Evolutionary conservation across 164 flowering plant genomes (phyloP), one percentile per base, ranked within the genome.

Genomic region (Buxus sempervirens): DNA sequence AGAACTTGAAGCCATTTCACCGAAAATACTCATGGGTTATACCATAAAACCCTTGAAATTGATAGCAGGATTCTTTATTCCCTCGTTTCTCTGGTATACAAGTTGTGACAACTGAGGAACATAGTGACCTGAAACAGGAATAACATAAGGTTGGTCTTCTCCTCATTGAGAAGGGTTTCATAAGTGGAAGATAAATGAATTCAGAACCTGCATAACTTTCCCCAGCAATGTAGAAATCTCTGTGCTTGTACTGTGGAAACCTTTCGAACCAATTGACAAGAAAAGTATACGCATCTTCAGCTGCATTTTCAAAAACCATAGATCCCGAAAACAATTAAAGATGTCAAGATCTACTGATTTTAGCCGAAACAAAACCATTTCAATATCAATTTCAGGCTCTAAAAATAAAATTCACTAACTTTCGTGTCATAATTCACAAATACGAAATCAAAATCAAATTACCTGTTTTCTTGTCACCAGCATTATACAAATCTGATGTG

Each of bases 21-120:
- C 57, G 48, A 48, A 67, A 73, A 61, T n/a, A 26, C 62, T 62
- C 23, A 6, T 9, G n/a, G 56, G 19, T 26, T 77, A 70, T 82
- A 94, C 98, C 96, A 94, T 14, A 79, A 91, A 89, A 51, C 98
- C 98, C 75, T 91, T 91, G 76, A 94, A 86, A 71, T 90, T 91
- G 27, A 91, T 81, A 36, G 70, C 73, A 41, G 97, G 91, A 68
- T 92, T 83, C 57, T 76, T 66, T 45, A 86, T 55, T 58, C 94
- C 96, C 61, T 86, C 86, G 81, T 92, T 95, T 74, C 77, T 86
- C 70, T 71, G 74, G 65, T 83, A 80, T 12, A 92, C 78, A 66
- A 92, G 54, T 76, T 88, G 87, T 59, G 98, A 85, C 68, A 95
- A 73, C 79, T 95, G 98, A 65, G 97, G 99, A 78, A 95, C 96